Percentiles rank a stretch among this genome's conserved stretches.
phyloP scores from a whole-genome alignment of 2,329 filamentous ascomycete genomes.

The Calonectria pauciramosa region DNA sequence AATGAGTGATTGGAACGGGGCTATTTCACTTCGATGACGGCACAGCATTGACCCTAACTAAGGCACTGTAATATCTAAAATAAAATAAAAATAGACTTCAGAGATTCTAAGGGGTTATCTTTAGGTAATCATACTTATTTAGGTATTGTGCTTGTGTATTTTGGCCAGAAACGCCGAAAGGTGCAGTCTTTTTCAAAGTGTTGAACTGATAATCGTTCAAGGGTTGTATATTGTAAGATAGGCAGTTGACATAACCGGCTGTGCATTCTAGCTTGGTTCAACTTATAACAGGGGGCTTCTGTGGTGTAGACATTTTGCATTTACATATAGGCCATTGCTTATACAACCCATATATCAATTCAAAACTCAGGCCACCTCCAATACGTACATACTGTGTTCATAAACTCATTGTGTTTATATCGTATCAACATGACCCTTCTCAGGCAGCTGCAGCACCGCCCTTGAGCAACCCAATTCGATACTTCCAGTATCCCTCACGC shows the following conservation, averaged over 20 bases:
- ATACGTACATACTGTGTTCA: neutral
- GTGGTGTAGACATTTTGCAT: neutral
- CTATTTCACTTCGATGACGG: neutral
- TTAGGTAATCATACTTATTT: neutral
- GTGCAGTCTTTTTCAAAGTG: too few relatives aligned
- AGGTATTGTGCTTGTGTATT: neutral
- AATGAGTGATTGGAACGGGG: neutral
- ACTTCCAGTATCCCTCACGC: slow-evolving; percentile 93
- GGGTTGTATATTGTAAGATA: neutral
- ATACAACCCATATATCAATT: neutral
- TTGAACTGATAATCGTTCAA: neutral
- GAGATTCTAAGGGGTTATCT: neutral
- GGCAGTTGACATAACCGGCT: neutral
- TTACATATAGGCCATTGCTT: neutral
- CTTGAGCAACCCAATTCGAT: slow-evolving; percentile 50
- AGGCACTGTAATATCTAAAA: neutral
- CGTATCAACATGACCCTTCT: neutral
- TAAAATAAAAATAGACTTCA: neutral
- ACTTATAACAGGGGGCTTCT: neutral
- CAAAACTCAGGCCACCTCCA: neutral
- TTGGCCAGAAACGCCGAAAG: neutral
- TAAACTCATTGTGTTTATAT: neutral
- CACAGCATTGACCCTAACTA: neutral
- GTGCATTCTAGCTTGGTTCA: neutral
- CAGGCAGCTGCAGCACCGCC: neutral